Percentiles rank a stretch among this genome's conserved stretches.
These are phyloP conservation scores for Naematelia aurantialba DNA, from an alignment of 768 basidiomycete genomes.

Conservation along the genomic window DNA sequence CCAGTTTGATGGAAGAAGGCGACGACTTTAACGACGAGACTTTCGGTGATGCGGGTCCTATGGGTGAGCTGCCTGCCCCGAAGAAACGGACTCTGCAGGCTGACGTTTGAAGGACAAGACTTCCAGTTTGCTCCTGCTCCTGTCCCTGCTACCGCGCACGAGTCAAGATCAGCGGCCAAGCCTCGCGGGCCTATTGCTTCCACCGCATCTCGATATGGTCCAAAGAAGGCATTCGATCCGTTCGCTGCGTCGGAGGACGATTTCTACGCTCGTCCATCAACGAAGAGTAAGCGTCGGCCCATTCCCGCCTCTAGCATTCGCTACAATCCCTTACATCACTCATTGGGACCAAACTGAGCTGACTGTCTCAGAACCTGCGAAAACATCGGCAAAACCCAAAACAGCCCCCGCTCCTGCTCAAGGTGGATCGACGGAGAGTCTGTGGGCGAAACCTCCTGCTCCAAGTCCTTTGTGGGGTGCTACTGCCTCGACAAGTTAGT, in stretches of 20 bases:
- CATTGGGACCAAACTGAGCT: too few relatives aligned
- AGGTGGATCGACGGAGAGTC: constrained; percentile 12
- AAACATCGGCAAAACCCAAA: constrained; percentile 13
- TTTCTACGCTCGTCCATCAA: constrained; percentile 34
- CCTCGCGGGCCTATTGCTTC: constrained; percentile 31
- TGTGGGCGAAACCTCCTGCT: constrained; percentile 27
- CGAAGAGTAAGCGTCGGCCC: not conserved
- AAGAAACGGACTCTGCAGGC: not conserved
- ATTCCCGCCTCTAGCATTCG: not conserved
- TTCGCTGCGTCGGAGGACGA: constrained; percentile 49
- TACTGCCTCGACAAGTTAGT: constrained; percentile 19
- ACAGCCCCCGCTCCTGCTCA: constrained; percentile 13
- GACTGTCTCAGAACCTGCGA: constrained; percentile 12
- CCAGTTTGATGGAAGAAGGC: constrained; percentile 69
- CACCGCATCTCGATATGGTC: constrained; percentile 36
- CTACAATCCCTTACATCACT: too few relatives aligned
- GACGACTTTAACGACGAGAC: constrained; percentile 97
- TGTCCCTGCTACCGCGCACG: constrained; percentile 12
- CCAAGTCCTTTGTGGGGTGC: constrained; percentile 35
- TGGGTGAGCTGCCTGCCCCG: constrained; percentile 61
- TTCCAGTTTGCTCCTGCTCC: constrained; percentile 43
- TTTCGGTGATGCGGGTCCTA: constrained; percentile 67
- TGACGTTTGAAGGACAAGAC: constrained; percentile 46
- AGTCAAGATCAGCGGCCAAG: constrained; percentile 6
- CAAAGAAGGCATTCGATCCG: constrained; percentile 35